phyloP scores from a whole-genome alignment of 768 basidiomycete species.

The Strobilomyces dryophilus region DNA sequence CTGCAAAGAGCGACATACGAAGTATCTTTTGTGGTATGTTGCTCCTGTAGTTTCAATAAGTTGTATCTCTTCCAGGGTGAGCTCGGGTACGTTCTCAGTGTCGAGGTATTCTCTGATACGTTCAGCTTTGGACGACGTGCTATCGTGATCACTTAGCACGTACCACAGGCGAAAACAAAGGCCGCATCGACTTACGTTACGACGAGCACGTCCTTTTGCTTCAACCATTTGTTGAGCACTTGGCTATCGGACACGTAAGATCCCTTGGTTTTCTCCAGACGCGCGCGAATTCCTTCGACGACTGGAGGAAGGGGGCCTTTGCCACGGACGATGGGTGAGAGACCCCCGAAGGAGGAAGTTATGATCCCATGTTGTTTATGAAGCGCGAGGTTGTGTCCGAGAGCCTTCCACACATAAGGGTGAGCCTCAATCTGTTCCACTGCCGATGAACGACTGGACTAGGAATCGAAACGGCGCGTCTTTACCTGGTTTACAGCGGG shows the following conservation, averaged over 20 bases:
- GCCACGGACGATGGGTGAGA: constrained; percentile 34
- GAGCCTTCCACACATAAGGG: constrained; percentile 45
- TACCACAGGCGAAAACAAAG: background rate
- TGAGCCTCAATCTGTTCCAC: constrained; percentile 46
- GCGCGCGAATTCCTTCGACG: constrained; percentile 31
- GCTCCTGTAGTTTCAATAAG: background rate
- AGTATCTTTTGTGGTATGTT: constrained; percentile 2
- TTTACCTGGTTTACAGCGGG: constrained; percentile 55
- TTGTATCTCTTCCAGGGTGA: background rate
- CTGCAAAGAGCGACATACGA: constrained; percentile 15
- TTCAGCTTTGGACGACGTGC: constrained; percentile 32
- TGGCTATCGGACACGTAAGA: constrained; percentile 25
- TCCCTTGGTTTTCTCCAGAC: constrained; percentile 24
- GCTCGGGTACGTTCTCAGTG: constrained; percentile 1
- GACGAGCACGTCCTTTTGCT: constrained; percentile 28
- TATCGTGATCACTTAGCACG: constrained; percentile 8
- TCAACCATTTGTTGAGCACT: constrained; percentile 29
- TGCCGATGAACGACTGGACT: background rate
- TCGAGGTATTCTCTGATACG: constrained; percentile 33
- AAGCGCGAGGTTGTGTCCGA: constrained; percentile 33
- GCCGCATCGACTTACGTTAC: constrained; percentile 24
- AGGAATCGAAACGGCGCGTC: background rate
- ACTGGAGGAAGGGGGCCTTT: constrained; percentile 35
- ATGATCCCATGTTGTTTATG: constrained; percentile 36
- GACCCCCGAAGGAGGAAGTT: constrained; percentile 38